These are phyloP conservation scores for Geoglossum glabrum DNA, from an alignment of 495 filamentous ascomycete genomes.

Conservation along the genomic window DNA sequence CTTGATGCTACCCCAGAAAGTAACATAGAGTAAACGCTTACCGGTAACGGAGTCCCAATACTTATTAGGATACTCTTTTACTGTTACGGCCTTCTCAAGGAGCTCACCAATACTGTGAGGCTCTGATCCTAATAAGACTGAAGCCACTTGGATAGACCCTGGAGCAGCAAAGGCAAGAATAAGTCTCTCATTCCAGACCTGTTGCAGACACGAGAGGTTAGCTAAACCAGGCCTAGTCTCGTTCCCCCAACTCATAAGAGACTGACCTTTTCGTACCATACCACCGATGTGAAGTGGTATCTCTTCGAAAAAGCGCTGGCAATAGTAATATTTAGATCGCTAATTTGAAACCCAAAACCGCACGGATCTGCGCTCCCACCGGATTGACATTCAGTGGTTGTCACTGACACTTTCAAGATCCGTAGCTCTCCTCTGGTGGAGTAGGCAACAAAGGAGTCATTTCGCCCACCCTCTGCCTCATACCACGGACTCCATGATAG, in stretches of 20 bases:
- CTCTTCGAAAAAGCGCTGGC: neutral
- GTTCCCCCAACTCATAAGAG: neutral
- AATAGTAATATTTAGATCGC: neutral
- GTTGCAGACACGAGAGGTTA: neutral
- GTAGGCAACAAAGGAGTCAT: constrained; percentile 19
- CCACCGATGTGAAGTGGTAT: neutral
- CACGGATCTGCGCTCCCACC: neutral
- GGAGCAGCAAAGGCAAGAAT: neutral
- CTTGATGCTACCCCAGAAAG: neutral
- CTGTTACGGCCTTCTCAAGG: neutral
- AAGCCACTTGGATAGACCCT: neutral
- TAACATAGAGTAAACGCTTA: neutral
- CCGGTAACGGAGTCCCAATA: neutral
- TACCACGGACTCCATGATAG: constrained; percentile 21
- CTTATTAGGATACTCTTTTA: neutral
- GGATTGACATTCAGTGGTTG: neutral
- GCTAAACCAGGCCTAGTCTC: neutral
- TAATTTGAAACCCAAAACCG: neutral
- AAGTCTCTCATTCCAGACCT: neutral
- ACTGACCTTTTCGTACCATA: constrained; percentile 1
- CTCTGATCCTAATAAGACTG: neutral
- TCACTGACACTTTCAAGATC: neutral
- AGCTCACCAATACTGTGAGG: neutral
- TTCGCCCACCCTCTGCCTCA: constrained; percentile 8
- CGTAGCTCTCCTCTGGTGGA: constrained; percentile 13